A percentile compares a stretch with the other conserved stretches of the same genome.
These are phyloP conservation scores for Venturia carpophila DNA, from an alignment of 2,329 filamentous ascomycete species.

Conservation along the genomic window DNA sequence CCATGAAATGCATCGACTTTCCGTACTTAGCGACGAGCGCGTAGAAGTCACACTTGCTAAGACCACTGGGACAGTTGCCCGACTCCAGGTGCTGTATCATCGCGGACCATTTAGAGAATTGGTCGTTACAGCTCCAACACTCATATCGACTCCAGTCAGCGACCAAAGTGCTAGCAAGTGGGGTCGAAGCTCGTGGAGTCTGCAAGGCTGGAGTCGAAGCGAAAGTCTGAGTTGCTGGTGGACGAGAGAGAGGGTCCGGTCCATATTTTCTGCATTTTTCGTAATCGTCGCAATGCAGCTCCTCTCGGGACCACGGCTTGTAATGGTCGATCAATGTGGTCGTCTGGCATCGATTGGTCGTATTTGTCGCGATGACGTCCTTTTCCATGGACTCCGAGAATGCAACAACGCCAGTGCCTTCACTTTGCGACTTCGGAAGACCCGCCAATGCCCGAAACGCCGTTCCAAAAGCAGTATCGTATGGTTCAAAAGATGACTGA, in stretches of 20 bases:
- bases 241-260: not conserved
- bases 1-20: not conserved
- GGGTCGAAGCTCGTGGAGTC: not conserved
- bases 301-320: slow-evolving; percentile 78
- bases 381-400: slow-evolving; percentile 60
- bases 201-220: not conserved
- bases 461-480: not conserved
- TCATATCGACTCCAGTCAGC: not conserved
- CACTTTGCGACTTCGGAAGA: slow-evolving; percentile 26
- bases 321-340: slow-evolving; percentile 72
- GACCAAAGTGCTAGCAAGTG: not conserved
- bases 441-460: not conserved
- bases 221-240: not conserved
- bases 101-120: not conserved
- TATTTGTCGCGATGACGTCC: slow-evolving; percentile 55
- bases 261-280: slow-evolving; percentile 76
- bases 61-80: not conserved
- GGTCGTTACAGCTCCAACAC: not conserved
- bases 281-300: slow-evolving; percentile 67
- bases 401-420: slow-evolving; percentile 57
- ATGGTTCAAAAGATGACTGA: not conserved
- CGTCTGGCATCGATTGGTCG: slow-evolving; percentile 65
- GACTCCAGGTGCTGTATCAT: not conserved
- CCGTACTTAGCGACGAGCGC: too few species aligned
- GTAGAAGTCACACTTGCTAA: not conserved